phyloP scores from a whole-genome alignment of 176 grass and related monocot species.

The Tuctoria greenei region DNA sequence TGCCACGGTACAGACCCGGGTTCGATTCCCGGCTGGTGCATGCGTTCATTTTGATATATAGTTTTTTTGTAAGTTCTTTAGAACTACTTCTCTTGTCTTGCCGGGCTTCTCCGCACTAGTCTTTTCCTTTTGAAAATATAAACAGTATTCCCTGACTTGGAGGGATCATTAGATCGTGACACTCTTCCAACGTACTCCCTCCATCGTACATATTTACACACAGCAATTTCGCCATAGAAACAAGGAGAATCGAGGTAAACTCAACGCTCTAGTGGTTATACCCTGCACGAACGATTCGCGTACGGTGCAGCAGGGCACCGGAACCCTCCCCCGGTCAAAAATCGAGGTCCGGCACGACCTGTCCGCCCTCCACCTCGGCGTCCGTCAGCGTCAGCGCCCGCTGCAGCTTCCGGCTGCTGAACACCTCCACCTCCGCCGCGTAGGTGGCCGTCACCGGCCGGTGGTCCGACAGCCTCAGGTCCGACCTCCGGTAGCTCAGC shows the following conservation, averaged over 20 bases:
- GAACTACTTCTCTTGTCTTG: too few species aligned
- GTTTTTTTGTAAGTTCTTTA: too few species aligned
- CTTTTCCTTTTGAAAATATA: too few species aligned
- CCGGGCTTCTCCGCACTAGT: too few species aligned
- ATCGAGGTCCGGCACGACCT: conserved; percentile 61
- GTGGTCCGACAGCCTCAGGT: conserved; percentile 77
- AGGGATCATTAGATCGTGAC: too few species aligned
- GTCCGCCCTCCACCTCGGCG: conserved; percentile 72
- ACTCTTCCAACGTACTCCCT: neutral
- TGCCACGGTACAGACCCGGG: conserved; percentile 81
- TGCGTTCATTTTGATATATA: too few species aligned
- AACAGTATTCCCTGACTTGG: too few species aligned
- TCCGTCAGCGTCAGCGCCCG: conserved; percentile 77
- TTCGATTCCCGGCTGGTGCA: conserved; percentile 63
- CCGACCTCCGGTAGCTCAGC: conserved; percentile 55
- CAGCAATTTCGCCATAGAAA: neutral
- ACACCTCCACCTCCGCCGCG: conserved; percentile 82
- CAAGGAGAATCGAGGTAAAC: neutral
- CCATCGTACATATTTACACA: conserved; percentile 1
- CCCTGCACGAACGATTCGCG: neutral
- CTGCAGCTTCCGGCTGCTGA: conserved; percentile 81
- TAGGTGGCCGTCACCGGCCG: conserved; percentile 71
- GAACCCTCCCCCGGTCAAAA: conserved; percentile 25
- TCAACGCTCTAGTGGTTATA: neutral
- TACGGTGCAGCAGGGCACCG: neutral